Conservation (phyloP, 176 grass and related monocot genomes). For the Aegilops bicornis region DNA sequence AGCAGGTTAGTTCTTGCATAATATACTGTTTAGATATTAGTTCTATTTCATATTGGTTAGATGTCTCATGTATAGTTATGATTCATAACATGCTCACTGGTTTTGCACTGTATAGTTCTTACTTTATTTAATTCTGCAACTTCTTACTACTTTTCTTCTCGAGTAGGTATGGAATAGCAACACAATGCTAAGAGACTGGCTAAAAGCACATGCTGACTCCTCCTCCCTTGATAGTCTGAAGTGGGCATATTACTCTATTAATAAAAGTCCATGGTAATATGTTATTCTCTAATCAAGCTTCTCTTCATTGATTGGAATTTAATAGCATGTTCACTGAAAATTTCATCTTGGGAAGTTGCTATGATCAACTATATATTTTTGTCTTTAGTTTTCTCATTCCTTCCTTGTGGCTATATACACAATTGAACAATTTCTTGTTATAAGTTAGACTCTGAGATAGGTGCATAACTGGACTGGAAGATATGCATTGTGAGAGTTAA, state of each 20-base stretch:
- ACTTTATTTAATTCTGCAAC: background rate
- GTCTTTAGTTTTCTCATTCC: background rate
- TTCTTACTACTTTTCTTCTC: slow-evolving; percentile 37
- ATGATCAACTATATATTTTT: background rate
- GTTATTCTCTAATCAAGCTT: background rate
- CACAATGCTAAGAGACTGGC: slow-evolving; percentile 70
- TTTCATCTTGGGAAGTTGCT: slow-evolving; percentile 7
- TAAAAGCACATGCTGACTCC: slow-evolving; percentile 59
- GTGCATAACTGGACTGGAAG: background rate
- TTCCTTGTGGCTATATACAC: background rate
- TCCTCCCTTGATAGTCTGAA: slow-evolving; percentile 77
- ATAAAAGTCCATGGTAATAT: slow-evolving; percentile 94
- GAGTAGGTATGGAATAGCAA: slow-evolving; percentile 79
- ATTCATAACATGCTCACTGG: slow-evolving; percentile 17
- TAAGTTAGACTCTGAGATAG: background rate
- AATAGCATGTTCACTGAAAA: background rate
- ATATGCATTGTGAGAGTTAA: background rate
- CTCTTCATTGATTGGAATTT: background rate
- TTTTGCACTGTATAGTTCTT: slow-evolving; percentile 13
- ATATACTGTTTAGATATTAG: background rate
- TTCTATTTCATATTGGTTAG: slow-evolving; percentile 34
- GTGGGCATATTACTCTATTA: slow-evolving; percentile 91
- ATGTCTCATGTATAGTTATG: background rate
- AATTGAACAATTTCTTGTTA: background rate
- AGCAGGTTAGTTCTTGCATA: slow-evolving; percentile 56